Conservation (phyloP, 305 asterid genomes). For the Fraxinus velutina region DNA sequence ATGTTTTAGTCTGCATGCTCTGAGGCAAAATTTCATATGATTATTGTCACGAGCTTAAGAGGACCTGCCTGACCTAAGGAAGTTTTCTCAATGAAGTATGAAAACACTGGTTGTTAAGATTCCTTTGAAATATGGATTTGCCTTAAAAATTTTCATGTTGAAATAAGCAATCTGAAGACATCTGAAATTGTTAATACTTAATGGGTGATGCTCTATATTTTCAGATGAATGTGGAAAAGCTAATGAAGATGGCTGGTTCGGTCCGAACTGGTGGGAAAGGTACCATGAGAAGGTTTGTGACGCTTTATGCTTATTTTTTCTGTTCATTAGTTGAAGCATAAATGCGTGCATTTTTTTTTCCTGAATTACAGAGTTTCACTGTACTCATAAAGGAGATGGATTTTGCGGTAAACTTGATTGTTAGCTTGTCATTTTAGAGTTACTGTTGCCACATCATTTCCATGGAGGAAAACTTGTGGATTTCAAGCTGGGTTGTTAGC, state of each 20-base stretch:
- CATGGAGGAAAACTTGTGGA: not conserved
- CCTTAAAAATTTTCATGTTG: not conserved
- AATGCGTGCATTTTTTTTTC: not conserved
- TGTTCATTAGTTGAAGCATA: not conserved
- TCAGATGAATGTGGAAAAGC: conserved; percentile 81
- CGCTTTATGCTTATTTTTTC: not conserved
- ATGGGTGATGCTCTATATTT: not conserved
- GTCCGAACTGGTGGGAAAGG: conserved; percentile 91
- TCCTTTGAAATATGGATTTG: no score
- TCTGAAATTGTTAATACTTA: not conserved
- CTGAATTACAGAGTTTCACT: not conserved
- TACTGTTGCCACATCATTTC: not conserved
- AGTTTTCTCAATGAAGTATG: not conserved
- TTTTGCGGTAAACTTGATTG: not conserved
- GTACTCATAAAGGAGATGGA: not conserved
- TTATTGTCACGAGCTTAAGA: not conserved
- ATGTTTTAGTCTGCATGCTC: not conserved
- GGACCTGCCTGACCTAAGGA: not conserved
- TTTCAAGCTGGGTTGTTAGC: not conserved
- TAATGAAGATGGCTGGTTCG: conserved; percentile 75
- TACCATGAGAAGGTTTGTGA: conserved; percentile 60
- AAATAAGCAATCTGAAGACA: not conserved
- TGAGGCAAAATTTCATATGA: not conserved
- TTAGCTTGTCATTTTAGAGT: not conserved
- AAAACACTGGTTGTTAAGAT: not conserved